Evolutionary conservation across 2,329 filamentous ascomycete species (phyloP), one percentile per base, ranked within the genome.

Genomic region (Conoideocrella luteorostrata): DNA sequence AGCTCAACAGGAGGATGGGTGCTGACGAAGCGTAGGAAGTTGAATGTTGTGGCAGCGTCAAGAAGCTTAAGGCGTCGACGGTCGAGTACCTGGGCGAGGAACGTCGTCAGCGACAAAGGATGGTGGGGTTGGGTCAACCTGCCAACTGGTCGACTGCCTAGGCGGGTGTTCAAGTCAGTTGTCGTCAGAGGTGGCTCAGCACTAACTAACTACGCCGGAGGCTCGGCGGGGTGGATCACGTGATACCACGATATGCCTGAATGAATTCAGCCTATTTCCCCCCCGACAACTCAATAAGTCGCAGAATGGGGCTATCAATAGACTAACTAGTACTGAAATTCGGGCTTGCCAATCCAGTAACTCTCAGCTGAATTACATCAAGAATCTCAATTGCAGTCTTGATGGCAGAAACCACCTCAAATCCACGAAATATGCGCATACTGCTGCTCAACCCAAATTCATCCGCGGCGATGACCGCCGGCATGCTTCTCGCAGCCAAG

Each of bases 401-500:
- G 29, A 26, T 43, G 29, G 39, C 20, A 13, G 32, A 13, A 15
- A 5, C 41, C 3, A 15, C 11, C 4, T 20, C n/a, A 15, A 5
- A 13, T 12, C 15, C 18, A 10, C 10, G 3, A 17, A 39, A 17
- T 23, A 47, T 46, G 49, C 48, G 41, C 41, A 79, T 90, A 49
- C 72, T 91, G 32, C 69, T 91, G 48, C 73, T 91, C 54, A 91
- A 93, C 57, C 86, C 87, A 26, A 93, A 93, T 65, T 88, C 84
- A 3, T 88, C 82, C 1, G 54, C 66, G 44, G 68, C 72, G 44
- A 91, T 91, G 86, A 91, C 86, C 10, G 68, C 78, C 6, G 78
- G 75, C 21, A 71, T 90, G 54, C 71, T 45, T 18, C 21, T 41
- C n/a, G 50, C 50, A 5, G 52, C 52, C 41, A 47, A 34, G 28